These are phyloP conservation scores for Moesziomyces parantarcticus DNA, from an alignment of 1,284 basidiomycete genomes.

Conservation along the genomic window DNA sequence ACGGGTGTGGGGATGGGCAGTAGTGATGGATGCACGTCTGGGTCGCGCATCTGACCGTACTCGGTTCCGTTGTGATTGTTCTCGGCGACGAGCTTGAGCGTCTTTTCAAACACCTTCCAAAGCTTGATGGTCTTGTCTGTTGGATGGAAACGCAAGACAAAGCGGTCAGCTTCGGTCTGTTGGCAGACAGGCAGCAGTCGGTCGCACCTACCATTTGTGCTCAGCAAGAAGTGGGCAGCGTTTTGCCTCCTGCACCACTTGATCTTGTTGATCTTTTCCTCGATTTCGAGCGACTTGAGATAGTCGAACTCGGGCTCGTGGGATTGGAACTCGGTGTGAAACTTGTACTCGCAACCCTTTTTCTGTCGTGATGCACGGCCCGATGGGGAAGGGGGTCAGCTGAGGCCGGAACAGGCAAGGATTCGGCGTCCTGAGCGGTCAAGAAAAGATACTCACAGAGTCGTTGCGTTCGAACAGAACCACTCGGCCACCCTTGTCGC, in stretches of 20 bases:
- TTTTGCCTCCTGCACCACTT: constrained; percentile 99
- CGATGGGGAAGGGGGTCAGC: too few relatives aligned
- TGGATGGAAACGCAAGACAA: constrained; percentile 75
- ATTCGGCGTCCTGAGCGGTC: too few relatives aligned
- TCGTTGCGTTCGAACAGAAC: constrained; percentile 99
- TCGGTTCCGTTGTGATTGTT: constrained; percentile 82
- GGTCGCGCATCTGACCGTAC: constrained; percentile 45
- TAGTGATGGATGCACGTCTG: constrained; percentile 53
- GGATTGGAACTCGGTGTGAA: constrained; percentile 99
- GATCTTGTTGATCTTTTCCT: constrained; percentile 99
- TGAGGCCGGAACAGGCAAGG: too few relatives aligned
- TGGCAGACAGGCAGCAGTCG: constrained; percentile 67
- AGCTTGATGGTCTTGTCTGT: constrained; percentile 98
- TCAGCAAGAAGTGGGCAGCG: constrained; percentile 93
- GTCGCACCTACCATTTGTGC: constrained; percentile 78
- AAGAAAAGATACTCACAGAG: constrained; percentile 75
- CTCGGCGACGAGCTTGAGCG: constrained; percentile 92
- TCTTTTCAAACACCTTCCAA: constrained; percentile 99
- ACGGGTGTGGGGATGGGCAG: constrained; percentile 49
- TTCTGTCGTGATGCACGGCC: constrained; percentile 72
- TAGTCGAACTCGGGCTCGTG: constrained; percentile 99
- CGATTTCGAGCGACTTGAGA: constrained; percentile 98
- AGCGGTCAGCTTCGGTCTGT: constrained; percentile 16
- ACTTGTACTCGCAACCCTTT: constrained; percentile 99
- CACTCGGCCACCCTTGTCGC: constrained; percentile 97